Evolutionary conservation across 2,329 filamentous ascomycete species (phyloP).

Genomic region (Helotiales sp.): DNA sequence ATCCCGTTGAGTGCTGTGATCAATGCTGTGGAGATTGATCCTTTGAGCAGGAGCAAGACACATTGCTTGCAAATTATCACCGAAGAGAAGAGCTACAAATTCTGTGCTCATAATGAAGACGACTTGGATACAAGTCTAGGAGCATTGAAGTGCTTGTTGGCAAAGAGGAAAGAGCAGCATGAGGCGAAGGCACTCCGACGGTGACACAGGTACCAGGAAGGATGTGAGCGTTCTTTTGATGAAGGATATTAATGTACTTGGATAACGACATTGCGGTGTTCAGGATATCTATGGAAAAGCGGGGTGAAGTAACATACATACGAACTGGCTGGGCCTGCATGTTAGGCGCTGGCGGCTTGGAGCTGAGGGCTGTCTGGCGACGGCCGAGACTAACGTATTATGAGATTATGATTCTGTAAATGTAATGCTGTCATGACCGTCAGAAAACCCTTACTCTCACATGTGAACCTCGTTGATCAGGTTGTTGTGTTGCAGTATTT

Average conservation of each 20-base stretch:
- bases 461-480: too few relatives aligned
- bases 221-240: background rate
- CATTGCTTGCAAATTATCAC: slow-evolving; percentile 92
- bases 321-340: slow-evolving; percentile 13
- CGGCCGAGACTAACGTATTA: background rate
- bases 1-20: slow-evolving; percentile 77
- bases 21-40: slow-evolving; percentile 89
- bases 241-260: background rate
- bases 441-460: background rate
- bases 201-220: background rate
- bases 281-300: background rate
- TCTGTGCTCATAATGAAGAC: slow-evolving; percentile 80
- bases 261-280: background rate
- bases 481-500: too few relatives aligned
- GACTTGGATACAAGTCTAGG: slow-evolving; percentile 81
- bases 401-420: slow-evolving; percentile 28
- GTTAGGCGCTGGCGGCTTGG: background rate
- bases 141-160: slow-evolving; percentile 82
- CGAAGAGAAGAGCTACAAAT: slow-evolving; percentile 81
- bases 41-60: slow-evolving; percentile 78
- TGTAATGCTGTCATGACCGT: slow-evolving; percentile 23
- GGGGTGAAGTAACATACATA: slow-evolving; percentile 4
- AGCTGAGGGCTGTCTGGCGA: background rate
- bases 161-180: slow-evolving; percentile 61
- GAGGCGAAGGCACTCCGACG: slow-evolving; percentile 14